Conservation (phyloP, 2,329 filamentous ascomycete species). For the Ascochyta lentis region DNA sequence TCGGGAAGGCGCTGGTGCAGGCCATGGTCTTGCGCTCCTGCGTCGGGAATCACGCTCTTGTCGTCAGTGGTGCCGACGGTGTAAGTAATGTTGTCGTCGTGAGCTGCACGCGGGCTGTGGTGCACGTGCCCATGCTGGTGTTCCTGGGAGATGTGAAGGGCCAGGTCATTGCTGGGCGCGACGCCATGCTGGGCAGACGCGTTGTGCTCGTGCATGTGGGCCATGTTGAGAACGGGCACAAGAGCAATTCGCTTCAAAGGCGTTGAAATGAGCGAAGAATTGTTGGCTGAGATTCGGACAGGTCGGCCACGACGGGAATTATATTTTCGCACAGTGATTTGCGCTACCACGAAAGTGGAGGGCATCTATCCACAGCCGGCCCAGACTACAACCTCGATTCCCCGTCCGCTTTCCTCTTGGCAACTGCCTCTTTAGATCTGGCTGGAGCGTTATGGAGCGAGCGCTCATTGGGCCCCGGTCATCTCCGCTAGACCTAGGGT, state of each 20-base stretch:
- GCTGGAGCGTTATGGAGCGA: constrained; percentile 20
- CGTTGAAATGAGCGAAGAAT: constrained; percentile 36
- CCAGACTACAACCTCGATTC: constrained; percentile 34
- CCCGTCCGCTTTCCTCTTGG: constrained; percentile 35
- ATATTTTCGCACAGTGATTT: constrained; percentile 41
- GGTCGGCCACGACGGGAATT: constrained; percentile 33
- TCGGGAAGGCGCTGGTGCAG: constrained; percentile 45
- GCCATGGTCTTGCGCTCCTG: constrained; percentile 50
- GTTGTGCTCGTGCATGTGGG: constrained; percentile 44
- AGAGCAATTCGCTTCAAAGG: constrained; percentile 37
- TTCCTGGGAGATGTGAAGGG: constrained; percentile 46
- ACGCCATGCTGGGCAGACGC: constrained; percentile 45
- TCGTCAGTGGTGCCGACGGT: constrained; percentile 47
- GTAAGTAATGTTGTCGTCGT: constrained; percentile 43
- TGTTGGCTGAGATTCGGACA: constrained; percentile 20
- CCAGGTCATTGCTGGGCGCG: constrained; percentile 44
- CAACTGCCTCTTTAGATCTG: constrained; percentile 46
- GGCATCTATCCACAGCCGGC: constrained; percentile 33
- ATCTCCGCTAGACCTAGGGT: constrained; percentile 36
- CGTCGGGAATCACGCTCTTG: constrained; percentile 41
- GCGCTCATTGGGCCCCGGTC: constrained; percentile 40
- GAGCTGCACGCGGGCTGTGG: constrained; percentile 41
- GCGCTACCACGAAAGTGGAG: constrained; percentile 39
- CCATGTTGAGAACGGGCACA: constrained; percentile 41
- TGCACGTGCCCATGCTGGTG: constrained; percentile 50